Percentiles rank a stretch among this genome's conserved stretches.
These are phyloP conservation scores for Lepidium didymum DNA, from an alignment of 345 rosid species.

Conservation along the genomic window DNA sequence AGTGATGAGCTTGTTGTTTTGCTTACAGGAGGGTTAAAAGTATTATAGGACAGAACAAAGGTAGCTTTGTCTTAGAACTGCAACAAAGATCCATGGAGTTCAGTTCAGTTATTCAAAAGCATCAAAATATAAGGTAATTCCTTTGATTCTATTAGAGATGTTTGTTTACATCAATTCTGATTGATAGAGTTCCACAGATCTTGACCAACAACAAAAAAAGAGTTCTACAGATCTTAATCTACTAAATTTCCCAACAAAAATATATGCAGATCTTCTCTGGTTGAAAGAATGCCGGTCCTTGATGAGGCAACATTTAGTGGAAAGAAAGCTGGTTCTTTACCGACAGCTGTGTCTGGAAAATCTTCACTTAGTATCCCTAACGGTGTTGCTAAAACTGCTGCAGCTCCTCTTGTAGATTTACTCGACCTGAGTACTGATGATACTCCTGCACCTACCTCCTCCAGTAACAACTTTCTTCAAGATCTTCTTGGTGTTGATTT, in stretches of 20 bases:
- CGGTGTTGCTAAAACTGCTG: constrained; percentile 69
- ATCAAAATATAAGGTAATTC: constrained; percentile 67
- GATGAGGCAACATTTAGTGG: constrained; percentile 93
- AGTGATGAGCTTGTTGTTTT: constrained; percentile 9
- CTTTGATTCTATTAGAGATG: constrained; percentile 2
- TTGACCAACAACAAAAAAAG: not conserved
- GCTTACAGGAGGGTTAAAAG: constrained; percentile 68
- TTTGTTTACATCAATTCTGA: not conserved
- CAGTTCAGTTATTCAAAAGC: constrained; percentile 78
- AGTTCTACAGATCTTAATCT: not conserved
- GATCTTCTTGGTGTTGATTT: constrained; percentile 92
- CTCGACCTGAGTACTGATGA: constrained; percentile 85
- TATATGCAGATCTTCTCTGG: constrained; percentile 66
- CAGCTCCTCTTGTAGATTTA: constrained; percentile 82
- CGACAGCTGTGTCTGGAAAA: constrained; percentile 44
- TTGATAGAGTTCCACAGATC: not conserved
- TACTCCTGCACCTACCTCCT: constrained; percentile 62
- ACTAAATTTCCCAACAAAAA: constrained; percentile 3
- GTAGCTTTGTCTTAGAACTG: constrained; percentile 87
- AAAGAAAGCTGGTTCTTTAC: constrained; percentile 82
- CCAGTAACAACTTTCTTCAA: constrained; percentile 68
- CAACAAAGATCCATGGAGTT: constrained; percentile 95
- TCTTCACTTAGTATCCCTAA: constrained; percentile 59
- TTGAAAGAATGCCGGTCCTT: constrained; percentile 97
- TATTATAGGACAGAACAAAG: constrained; percentile 58